Conservation (phyloP, 495 filamentous ascomycete species). For the Sporormia fimetaria region DNA sequence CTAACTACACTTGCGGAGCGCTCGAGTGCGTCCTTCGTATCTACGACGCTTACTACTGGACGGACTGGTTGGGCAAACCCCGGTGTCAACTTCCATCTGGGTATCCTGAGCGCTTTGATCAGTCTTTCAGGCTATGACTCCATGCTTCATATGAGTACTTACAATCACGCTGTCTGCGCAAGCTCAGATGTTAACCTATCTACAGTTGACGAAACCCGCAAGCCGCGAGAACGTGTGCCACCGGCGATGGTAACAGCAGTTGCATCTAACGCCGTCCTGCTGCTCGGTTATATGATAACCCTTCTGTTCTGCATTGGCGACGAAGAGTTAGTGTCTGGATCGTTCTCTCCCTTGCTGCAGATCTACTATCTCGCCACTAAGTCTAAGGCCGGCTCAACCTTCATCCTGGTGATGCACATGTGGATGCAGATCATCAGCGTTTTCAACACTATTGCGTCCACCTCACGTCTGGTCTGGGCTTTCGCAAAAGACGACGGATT, state of each 20-base stretch:
- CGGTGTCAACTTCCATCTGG: conserved; percentile 5
- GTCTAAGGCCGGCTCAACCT: conserved; percentile 6
- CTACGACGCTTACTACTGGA: conserved; percentile 4
- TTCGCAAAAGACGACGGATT: too few relatives aligned
- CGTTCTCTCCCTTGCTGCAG: conserved; percentile 41
- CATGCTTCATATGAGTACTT: conserved; percentile 20
- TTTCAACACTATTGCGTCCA: too few relatives aligned
- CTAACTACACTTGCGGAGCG: conserved; percentile 6
- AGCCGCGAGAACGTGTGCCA: conserved; percentile 7
- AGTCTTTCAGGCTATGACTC: conserved; percentile 11
- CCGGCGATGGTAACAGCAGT: conserved; percentile 10
- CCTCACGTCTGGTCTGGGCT: too few relatives aligned
- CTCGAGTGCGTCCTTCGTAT: conserved; percentile 8
- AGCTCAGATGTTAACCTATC: neutral
- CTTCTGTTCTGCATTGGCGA: conserved; percentile 20
- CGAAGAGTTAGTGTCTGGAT: conserved; percentile 24
- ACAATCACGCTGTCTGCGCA: too few relatives aligned
- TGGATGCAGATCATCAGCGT: too few relatives aligned
- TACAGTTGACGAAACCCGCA: conserved; percentile 11
- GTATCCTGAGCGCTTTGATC: conserved; percentile 3
- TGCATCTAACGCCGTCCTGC: conserved; percentile 9
- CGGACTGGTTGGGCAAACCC: conserved; percentile 9
- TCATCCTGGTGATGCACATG: neutral
- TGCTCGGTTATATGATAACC: conserved; percentile 9
- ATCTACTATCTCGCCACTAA: conserved; percentile 33